Evolutionary conservation across 495 filamentous ascomycete species (phyloP), one percentile per base, ranked within the genome.

Genomic region (Aspergillus sclerotiicarbonarius): DNA sequence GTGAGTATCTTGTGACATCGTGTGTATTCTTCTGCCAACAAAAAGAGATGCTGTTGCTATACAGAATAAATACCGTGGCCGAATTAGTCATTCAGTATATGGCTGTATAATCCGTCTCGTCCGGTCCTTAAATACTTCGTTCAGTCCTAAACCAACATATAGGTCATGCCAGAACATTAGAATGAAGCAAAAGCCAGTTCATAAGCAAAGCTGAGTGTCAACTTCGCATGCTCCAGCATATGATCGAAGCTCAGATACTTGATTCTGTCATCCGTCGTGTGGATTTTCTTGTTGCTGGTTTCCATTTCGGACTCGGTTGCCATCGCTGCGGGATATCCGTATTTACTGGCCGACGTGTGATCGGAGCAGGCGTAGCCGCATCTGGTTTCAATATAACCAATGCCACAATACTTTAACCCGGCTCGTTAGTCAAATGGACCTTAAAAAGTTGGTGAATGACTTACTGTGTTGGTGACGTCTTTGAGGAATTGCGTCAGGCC

Each of bases 281-380:
- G 95, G 64, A 98, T 96, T 61, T 91, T 85, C 71, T 90, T 85
- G 69, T 96, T 89, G 29, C 83, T 89, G 65, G 94, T 83, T 71
- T 88, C 84, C 64, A 96, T 95, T 25, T 87, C 85, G 20, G 87
- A 90, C 73, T 99, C 94, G 57, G 96, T 97, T 12, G 97, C 95
- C 66, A 98, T 97, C 20, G 94, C 91, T 0, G 90, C 90, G 0
- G 94, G 91, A 64, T 98, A 99, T 20, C 94, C 94, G 47, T 92
- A 92, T 75, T 96, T 94, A 63, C 88, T 91, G 20, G 94, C 95
- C n/a, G 88, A 92, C 12, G 94, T 94, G 67, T 99, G 95, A 68
- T 98, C 94, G 4, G 90, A 94, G 80, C 94, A 98, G 20, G 95
- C 94, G 65, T 98, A 98, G 25, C 95, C 95, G 71, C 94, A 99